Percentiles rank a stretch among this genome's conserved stretches.
These are phyloP conservation scores for Fusarium sulawesiense DNA, from an alignment of 2,329 filamentous ascomycete genomes.

Conservation along the genomic window DNA sequence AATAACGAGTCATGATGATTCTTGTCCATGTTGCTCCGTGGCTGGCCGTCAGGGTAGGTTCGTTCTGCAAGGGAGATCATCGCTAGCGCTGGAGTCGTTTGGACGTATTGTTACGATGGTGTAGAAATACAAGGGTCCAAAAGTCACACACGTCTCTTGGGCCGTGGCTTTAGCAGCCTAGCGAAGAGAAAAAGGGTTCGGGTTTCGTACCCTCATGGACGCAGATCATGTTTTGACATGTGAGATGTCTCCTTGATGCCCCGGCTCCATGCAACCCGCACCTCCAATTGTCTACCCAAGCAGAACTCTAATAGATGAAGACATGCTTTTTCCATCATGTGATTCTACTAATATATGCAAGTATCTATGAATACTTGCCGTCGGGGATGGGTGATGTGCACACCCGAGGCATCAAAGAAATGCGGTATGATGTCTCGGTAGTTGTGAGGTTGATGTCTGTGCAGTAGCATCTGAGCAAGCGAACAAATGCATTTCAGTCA, in stretches of 20 bases:
- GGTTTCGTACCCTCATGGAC: not conserved
- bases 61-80: not conserved
- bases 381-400: too few relatives aligned
- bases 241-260: not conserved
- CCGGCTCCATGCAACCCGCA: not conserved
- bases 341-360: not conserved
- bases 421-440: conserved; percentile 1
- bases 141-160: not conserved
- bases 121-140: not conserved
- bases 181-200: not conserved
- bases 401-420: not conserved
- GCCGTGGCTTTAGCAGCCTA: not conserved
- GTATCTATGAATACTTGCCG: not conserved
- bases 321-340: not conserved
- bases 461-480: not conserved
- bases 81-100: not conserved
- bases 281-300: not conserved
- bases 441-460: not conserved
- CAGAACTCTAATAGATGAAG: not conserved
- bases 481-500: not conserved
- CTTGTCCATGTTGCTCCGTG: not conserved
- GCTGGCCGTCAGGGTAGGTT: not conserved
- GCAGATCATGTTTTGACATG: not conserved
- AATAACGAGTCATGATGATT: not conserved
- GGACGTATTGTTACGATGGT: not conserved